phyloP scores from a whole-genome alignment of 202 grass and related monocot genomes.

The Panicum virgatum region DNA sequence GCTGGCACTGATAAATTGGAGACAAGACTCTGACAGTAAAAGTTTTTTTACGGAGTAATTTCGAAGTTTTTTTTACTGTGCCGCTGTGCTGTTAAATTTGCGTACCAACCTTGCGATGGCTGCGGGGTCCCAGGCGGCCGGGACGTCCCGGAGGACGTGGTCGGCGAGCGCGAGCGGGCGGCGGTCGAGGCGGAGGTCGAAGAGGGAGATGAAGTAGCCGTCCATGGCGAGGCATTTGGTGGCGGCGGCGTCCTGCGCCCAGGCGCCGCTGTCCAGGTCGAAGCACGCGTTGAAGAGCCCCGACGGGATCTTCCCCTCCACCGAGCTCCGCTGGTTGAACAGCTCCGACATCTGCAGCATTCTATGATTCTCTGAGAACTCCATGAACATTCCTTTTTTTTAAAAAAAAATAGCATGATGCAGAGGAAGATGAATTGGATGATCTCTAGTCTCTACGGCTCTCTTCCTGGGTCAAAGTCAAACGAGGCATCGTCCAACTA shows the following conservation, averaged over 20 bases:
- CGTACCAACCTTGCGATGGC: conserved; percentile 61
- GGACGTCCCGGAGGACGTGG: conserved; percentile 56
- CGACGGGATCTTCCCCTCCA: conserved; percentile 85
- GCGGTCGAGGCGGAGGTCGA: conserved; percentile 70
- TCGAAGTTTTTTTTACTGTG: no score
- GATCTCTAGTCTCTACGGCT: neutral
- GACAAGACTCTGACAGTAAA: no score
- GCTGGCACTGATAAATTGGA: neutral
- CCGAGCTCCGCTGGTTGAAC: conserved; percentile 72
- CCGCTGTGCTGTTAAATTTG: neutral
- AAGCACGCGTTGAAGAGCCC: conserved; percentile 84
- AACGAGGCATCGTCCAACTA: conserved; percentile 5
- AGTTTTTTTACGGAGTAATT: no score
- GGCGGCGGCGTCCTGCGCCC: conserved; percentile 66
- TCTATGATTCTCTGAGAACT: neutral
- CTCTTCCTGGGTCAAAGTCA: conserved; percentile 27
- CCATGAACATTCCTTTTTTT: neutral
- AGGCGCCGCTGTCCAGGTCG: conserved; percentile 68
- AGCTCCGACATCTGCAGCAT: conserved; percentile 85
- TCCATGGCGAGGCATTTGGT: conserved; percentile 89
- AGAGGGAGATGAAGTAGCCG: conserved; percentile 92
- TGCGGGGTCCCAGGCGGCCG: conserved; percentile 70
- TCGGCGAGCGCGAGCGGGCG: conserved; percentile 49
- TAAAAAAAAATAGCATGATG: neutral
- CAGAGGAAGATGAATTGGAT: neutral